Conservation (phyloP, 2,329 filamentous ascomycete species). For the Sordariomycetes sp. region DNA sequence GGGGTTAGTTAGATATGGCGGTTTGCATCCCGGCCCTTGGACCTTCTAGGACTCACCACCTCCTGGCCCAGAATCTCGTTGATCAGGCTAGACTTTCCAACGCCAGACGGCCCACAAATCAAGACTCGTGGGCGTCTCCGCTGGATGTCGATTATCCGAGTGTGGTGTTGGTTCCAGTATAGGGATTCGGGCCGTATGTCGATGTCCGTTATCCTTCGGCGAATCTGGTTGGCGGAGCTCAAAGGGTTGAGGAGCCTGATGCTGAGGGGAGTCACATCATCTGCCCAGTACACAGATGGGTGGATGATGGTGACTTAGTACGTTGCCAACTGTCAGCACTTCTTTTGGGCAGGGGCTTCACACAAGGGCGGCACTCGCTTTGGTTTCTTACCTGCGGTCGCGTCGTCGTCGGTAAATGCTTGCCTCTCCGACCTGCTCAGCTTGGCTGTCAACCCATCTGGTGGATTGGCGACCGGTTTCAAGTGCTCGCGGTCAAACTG, state of each 20-base stretch:
- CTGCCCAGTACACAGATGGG: neutral
- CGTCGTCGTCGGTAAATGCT: neutral
- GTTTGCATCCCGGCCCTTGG: no score
- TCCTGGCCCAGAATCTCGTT: no score
- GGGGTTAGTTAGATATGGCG: no score
- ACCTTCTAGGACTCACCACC: no score
- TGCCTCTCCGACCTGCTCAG: neutral
- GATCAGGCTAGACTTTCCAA: no score
- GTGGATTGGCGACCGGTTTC: neutral
- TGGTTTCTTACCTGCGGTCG: neutral
- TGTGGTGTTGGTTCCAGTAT: neutral
- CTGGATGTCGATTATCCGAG: no score
- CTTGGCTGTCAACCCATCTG: neutral
- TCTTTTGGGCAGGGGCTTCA: no score
- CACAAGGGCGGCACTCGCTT: no score
- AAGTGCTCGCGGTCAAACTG: neutral
- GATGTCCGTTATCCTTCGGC: neutral
- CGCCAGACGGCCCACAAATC: no score
- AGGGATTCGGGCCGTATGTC: neutral
- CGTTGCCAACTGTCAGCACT: no score
- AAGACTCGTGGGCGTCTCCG: no score
- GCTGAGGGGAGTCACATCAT: neutral
- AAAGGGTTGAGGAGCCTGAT: neutral
- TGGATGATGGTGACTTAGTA: neutral
- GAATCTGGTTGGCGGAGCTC: neutral